These are phyloP conservation scores for Nakazawaea laoshanensis DNA, from an alignment of 805 yeast species.

Conservation along the genomic window DNA sequence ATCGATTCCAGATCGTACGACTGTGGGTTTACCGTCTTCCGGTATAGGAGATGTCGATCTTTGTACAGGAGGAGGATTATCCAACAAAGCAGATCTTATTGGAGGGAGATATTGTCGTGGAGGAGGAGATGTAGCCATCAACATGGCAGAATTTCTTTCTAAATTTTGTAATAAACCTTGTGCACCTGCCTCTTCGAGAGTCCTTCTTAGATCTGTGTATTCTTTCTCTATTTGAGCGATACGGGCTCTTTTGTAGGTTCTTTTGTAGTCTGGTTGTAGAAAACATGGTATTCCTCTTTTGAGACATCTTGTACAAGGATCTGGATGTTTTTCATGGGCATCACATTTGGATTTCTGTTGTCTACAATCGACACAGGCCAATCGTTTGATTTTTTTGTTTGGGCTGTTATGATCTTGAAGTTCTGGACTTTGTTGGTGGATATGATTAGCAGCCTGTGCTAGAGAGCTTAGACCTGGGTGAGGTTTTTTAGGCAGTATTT, in stretches of 20 bases:
- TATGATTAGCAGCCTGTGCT: conserved; percentile 9
- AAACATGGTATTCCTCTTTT: conserved; percentile 66
- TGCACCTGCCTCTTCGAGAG: conserved; percentile 23
- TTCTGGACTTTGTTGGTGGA: conserved; percentile 12
- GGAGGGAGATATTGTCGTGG: conserved; percentile 2
- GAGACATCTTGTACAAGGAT: conserved; percentile 75
- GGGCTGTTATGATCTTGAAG: background rate
- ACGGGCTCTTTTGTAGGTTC: conserved; percentile 84
- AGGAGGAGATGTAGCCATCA: conserved; percentile 6
- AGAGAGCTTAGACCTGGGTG: conserved; percentile 9
- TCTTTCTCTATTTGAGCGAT: conserved; percentile 79
- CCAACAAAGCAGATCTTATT: conserved; percentile 8
- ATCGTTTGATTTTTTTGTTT: conserved; percentile 32
- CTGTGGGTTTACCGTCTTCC: conserved; percentile 11
- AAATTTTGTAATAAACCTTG: conserved; percentile 10
- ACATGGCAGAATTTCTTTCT: conserved; percentile 7
- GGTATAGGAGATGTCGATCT: background rate
- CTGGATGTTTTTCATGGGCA: conserved; percentile 67
- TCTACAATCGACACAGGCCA: conserved; percentile 94
- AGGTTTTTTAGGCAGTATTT: conserved; percentile 1
- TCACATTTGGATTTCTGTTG: conserved; percentile 93
- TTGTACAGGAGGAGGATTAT: conserved; percentile 9
- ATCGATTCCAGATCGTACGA: conserved; percentile 14
- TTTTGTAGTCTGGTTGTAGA: conserved; percentile 71
- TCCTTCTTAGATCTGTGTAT: conserved; percentile 56